These are phyloP conservation scores for Ganoderma resinaceum DNA, from an alignment of 1,284 basidiomycete genomes.

Conservation along the genomic window DNA sequence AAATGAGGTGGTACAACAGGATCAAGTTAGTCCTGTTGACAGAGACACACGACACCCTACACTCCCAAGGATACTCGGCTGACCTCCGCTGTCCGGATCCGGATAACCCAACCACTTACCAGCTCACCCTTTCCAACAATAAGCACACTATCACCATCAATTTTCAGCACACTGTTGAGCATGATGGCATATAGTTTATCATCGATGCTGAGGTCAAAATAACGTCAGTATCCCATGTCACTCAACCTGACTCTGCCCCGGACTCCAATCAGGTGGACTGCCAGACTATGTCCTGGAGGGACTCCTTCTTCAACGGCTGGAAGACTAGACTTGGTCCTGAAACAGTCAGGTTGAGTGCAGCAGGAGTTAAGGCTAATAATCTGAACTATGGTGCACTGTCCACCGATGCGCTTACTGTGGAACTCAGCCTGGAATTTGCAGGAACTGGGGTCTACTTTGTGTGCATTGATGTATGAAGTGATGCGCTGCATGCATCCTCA, in stretches of 20 bases:
- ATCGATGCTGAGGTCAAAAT: not conserved
- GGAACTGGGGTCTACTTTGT: no score
- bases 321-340: no score
- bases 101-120: not conserved
- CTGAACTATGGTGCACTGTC: no score
- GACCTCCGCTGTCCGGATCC: not conserved
- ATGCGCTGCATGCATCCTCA: no score
- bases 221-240: no score
- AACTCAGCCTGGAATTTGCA: no score
- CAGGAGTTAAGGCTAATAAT: no score
- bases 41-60: not conserved
- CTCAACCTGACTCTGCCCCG: not conserved
- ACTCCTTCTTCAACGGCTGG: no score
- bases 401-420: no score
- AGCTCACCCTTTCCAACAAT: not conserved
- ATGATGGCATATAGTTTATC: not conserved
- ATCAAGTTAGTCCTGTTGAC: not conserved
- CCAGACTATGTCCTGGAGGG: not conserved
- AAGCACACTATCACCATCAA: not conserved
- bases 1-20: not conserved
- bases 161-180: not conserved
- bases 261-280: not conserved
- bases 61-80: not conserved
- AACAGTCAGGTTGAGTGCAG: no score
- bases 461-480: no score